Base-by-base conservation (phyloP, 441 rosid species). In the Lepidium campestre region DNA sequence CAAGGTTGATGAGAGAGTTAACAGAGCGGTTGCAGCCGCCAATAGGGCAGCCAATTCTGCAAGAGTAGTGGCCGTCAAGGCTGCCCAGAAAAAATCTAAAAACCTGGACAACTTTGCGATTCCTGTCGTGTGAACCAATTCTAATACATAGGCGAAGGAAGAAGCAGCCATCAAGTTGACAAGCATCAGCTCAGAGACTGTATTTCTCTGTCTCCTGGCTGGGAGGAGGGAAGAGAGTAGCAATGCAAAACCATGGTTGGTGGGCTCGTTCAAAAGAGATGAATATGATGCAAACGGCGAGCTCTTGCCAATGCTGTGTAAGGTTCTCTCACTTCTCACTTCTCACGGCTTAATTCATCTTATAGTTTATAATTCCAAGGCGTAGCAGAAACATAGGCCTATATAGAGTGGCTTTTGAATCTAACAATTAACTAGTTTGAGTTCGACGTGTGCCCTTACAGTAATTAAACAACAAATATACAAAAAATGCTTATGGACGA, bases 1-100 rank as follows among this genome's bases (percentile, higher is more conserved):
- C 57, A 92, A 89, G 83, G 98, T 89, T 47, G 95, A 87, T 36
- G 95, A 91, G 80, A 85, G 98, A 67, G 98, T 92, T 52, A 92
- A 83, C 75, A 85, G 78, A 63, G 96, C 93, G 20, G 96, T 86
- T 9, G 74, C 88, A 49, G 93, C 93, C 8, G 98, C 96, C 60
- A 92, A 89, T 67, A 82, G 83, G 50, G 85, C 98, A 44, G 98
- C 98, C 40, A 89, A 87, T 80, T 88, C 95, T 66, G 98, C 93
- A 59, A 81, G 96, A 79, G 86, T 89, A 40, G 90, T 84, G 37
- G 93, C 95, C 14, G 85, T 87, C 61, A 86, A 82, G 81, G 98
- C 98, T 22, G 93, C 79, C 23, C 96, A 87, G 75, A 89, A 84
- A 71, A 83, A 89, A 47, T 78, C 65, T 40, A 74, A 49, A 15